phyloP scores from a whole-genome alignment of 257 asterid species.

The Salvia rosmarinus region DNA sequence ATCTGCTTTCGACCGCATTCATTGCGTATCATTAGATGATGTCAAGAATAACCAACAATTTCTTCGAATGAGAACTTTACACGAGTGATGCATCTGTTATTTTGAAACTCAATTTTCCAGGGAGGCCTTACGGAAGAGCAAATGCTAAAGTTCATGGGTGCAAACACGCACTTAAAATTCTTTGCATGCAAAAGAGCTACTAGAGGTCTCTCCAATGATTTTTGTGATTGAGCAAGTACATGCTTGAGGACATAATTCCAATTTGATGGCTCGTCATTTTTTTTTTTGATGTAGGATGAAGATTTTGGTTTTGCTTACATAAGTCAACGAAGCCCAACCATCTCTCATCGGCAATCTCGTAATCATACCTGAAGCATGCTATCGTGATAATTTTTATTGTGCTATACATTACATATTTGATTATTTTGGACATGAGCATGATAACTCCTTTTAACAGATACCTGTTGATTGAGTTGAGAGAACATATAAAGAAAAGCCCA shows the following conservation, averaged over 20 bases:
- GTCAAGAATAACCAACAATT: too few species aligned
- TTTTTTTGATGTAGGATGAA: conserved; percentile 63
- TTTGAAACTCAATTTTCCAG: conserved; percentile 48
- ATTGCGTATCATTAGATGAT: too few species aligned
- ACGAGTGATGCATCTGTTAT: conserved; percentile 2
- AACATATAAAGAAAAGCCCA: conserved; percentile 98
- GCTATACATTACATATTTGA: background rate
- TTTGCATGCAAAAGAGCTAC: conserved; percentile 69
- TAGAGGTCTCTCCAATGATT: conserved; percentile 78
- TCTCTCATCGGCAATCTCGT: conserved; percentile 67
- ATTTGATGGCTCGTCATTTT: conserved; percentile 7
- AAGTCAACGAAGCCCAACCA: conserved; percentile 94
- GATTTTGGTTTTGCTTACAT: conserved; percentile 88
- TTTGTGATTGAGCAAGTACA: too few species aligned
- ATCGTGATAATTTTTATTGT: background rate
- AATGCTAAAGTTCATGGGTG: conserved; percentile 95
- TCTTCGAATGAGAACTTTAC: conserved; percentile 3
- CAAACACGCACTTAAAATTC: conserved; percentile 75
- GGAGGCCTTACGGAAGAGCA: conserved; percentile 99
- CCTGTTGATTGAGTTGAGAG: conserved; percentile 78
- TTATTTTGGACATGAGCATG: conserved; percentile 1
- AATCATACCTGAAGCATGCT: conserved; percentile 29
- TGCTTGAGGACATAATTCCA: too few species aligned
- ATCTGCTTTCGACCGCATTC: too few species aligned
- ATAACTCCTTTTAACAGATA: conserved; percentile 48